Conservation (phyloP, 129 eudicot genomes). For the Helianthus annuus region HanXRQr2.0-SUNRISE NC_035439.2:89648205-89648704, state of each 20-base stretch:
- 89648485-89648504: constrained; percentile 14
- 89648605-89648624: constrained; percentile 5
- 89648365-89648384: too few relatives aligned
- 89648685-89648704: not conserved
- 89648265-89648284: too few relatives aligned
- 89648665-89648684: not conserved
- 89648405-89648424: too few relatives aligned
- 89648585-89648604: not conserved
- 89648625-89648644: not conserved
- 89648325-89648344: too few relatives aligned
- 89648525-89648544: not conserved
- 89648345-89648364: too few relatives aligned
- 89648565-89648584: not conserved
- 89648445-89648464: not conserved
- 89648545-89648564: not conserved
- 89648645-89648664: not conserved
- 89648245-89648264: too few relatives aligned
- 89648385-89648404: too few relatives aligned
- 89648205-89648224: too few relatives aligned
- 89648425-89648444: too few relatives aligned
- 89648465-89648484: not conserved
- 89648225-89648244: too few relatives aligned
- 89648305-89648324: too few relatives aligned
- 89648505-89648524: not conserved
- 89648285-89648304: too few relatives aligned